phyloP scores from a whole-genome alignment of 371 early-diverging fungal species.

The Mucor saturninus region DNA sequence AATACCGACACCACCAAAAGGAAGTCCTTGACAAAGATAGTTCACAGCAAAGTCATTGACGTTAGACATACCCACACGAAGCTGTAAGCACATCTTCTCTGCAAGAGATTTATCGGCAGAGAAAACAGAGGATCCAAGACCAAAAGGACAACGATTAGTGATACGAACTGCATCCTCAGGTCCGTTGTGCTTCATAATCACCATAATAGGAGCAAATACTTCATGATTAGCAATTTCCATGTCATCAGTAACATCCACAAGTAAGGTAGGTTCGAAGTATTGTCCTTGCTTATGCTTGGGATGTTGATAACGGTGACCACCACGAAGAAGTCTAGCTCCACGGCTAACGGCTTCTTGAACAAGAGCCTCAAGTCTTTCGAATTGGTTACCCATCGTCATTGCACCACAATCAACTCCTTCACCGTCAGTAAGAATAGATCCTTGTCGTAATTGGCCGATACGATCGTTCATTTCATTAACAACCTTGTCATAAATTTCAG shows the following conservation, averaged over 20 bases:
- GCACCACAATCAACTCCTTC: slow-evolving; percentile 83
- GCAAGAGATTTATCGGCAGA: slow-evolving; percentile 70
- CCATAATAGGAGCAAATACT: slow-evolving; percentile 86
- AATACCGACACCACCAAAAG: slow-evolving; percentile 85
- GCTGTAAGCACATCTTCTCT: slow-evolving; percentile 62
- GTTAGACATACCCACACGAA: slow-evolving; percentile 84
- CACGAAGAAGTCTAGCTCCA: slow-evolving; percentile 77
- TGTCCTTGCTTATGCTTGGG: slow-evolving; percentile 74
- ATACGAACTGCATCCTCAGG: slow-evolving; percentile 75
- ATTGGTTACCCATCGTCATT: slow-evolving; percentile 69
- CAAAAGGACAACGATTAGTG: slow-evolving; percentile 77
- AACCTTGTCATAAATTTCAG: slow-evolving; percentile 69
- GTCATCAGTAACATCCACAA: slow-evolving; percentile 74
- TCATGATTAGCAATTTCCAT: slow-evolving; percentile 82
- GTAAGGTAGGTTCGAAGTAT: slow-evolving; percentile 81
- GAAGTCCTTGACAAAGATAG: slow-evolving; percentile 82
- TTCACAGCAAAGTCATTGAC: slow-evolving; percentile 89
- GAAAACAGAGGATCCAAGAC: slow-evolving; percentile 84
- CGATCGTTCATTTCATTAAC: slow-evolving; percentile 63
- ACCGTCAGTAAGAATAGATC: slow-evolving; percentile 70
- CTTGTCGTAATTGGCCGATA: slow-evolving; percentile 68
- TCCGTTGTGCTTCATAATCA: slow-evolving; percentile 74
- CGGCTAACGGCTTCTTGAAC: slow-evolving; percentile 73
- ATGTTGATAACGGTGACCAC: slow-evolving; percentile 71
- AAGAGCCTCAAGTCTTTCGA: slow-evolving; percentile 48